Conservation (phyloP, 208 protist species). For the Leptomonas seymouri region DNA sequence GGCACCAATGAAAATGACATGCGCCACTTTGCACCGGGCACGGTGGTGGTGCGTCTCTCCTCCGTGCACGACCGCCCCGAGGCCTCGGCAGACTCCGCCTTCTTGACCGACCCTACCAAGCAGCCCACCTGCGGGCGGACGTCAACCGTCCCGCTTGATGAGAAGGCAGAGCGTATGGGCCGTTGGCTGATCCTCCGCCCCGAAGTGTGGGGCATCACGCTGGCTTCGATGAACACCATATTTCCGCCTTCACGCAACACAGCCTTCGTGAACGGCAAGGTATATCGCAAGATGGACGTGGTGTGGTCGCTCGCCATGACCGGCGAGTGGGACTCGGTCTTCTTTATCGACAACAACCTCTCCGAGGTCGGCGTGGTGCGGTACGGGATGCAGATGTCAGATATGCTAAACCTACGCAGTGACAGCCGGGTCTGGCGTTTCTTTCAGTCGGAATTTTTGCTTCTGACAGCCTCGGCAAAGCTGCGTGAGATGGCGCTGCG, state of each 20-base stretch:
- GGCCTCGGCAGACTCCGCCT: conserved; percentile 36
- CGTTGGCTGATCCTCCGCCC: conserved; percentile 83
- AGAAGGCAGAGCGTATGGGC: conserved; percentile 33
- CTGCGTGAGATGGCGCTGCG: conserved; percentile 44
- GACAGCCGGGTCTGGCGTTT: conserved; percentile 46
- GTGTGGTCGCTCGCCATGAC: conserved; percentile 78
- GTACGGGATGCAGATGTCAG: conserved; percentile 58
- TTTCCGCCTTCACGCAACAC: conserved; percentile 65
- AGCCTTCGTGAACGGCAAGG: conserved; percentile 75
- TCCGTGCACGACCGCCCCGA: conserved; percentile 42
- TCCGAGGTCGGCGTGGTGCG: conserved; percentile 75
- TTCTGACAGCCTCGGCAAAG: conserved; percentile 55
- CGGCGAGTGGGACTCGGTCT: conserved; percentile 78
- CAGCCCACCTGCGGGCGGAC: conserved; percentile 29
- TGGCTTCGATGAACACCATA: conserved; percentile 62
- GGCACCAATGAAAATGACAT: conserved; percentile 20
- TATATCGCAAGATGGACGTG: conserved; percentile 85
- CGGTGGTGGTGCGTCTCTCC: conserved; percentile 60
- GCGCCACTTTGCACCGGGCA: conserved; percentile 36
- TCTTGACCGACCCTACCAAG: conserved; percentile 28
- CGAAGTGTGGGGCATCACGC: conserved; percentile 76
- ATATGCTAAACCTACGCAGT: conserved; percentile 51
- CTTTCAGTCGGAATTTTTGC: conserved; percentile 65
- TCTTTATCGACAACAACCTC: conserved; percentile 90
- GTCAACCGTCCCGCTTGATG: conserved; percentile 28